Conservation (phyloP, 805 yeast genomes). For the Spathaspora boniae region DNA sequence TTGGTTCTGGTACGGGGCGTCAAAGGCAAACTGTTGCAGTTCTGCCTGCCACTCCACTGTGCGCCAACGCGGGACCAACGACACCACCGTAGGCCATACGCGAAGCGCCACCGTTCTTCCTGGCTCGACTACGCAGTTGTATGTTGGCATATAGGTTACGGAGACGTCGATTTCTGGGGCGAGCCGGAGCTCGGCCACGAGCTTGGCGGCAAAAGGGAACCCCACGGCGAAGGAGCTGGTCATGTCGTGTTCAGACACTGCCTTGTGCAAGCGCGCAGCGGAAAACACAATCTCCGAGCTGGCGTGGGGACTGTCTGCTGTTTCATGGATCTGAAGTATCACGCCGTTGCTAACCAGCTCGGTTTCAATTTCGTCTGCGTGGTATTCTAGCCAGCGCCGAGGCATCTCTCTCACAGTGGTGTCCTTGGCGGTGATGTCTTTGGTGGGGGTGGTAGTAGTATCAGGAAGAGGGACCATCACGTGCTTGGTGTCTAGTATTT, state of each 20-base stretch:
- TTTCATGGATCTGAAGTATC: slow-evolving; percentile 6
- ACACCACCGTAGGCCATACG: slow-evolving; percentile 3
- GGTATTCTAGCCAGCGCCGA: slow-evolving; percentile 7
- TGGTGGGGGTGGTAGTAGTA: no score
- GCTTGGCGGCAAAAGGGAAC: slow-evolving; percentile 2
- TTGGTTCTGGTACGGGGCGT: not conserved
- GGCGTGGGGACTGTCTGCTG: not conserved
- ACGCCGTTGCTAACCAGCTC: slow-evolving; percentile 5
- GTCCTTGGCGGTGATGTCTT: no score
- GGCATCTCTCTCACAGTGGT: no score
- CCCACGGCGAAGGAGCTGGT: slow-evolving; percentile 5
- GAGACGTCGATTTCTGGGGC: slow-evolving; percentile 7
- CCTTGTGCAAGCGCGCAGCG: not conserved
- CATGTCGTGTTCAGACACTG: slow-evolving; percentile 3
- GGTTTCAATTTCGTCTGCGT: not conserved
- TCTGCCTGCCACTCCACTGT: slow-evolving; percentile 5
- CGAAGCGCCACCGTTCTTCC: slow-evolving; percentile 6
- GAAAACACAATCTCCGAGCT: slow-evolving; percentile 5
- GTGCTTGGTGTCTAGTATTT: no score
- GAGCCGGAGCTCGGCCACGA: slow-evolving; percentile 5
- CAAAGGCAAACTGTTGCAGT: slow-evolving; percentile 2
- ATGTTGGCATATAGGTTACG: not conserved
- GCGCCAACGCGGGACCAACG: slow-evolving; percentile 2
- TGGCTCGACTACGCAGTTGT: slow-evolving; percentile 7
- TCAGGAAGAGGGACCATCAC: no score